Conservation (phyloP, 352 stramenopile species). For the Globisporangium emineosum region DNA sequence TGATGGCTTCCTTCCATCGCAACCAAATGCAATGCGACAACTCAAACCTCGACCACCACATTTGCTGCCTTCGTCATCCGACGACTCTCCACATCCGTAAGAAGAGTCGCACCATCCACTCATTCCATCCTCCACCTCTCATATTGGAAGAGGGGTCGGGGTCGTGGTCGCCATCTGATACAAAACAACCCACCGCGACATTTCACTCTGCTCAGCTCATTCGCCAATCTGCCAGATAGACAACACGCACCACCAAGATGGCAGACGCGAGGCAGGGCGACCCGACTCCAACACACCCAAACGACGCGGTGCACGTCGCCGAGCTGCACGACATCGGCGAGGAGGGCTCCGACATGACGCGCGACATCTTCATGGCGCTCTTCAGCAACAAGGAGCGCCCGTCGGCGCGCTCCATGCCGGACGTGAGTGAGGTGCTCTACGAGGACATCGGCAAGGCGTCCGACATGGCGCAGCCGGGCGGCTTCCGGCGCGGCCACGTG, state of each 20-base stretch:
- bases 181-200: no score
- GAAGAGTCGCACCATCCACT: no score
- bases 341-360: slow-evolving; percentile 65
- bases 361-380: slow-evolving; percentile 66
- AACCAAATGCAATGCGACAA: no score
- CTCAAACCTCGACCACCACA: no score
- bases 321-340: slow-evolving; percentile 52
- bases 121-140: no score
- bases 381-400: slow-evolving; percentile 46
- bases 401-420: slow-evolving; percentile 43
- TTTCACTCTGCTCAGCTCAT: no score
- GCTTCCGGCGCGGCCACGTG: slow-evolving; percentile 55
- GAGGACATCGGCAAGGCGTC: slow-evolving; percentile 57
- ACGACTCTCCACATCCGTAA: no score
- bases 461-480: slow-evolving; percentile 47
- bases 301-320: slow-evolving; percentile 16
- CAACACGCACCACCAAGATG: slow-evolving; percentile 2
- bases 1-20: no score
- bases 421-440: slow-evolving; percentile 54
- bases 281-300: not conserved
- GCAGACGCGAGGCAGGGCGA: not conserved
- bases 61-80: no score
- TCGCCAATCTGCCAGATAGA: no score
- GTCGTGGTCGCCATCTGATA: no score
- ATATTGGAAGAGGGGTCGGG: no score